Conservation (phyloP, 202 grass and related monocot genomes). For the Bolboschoenoplectus hybrid region DNA sequence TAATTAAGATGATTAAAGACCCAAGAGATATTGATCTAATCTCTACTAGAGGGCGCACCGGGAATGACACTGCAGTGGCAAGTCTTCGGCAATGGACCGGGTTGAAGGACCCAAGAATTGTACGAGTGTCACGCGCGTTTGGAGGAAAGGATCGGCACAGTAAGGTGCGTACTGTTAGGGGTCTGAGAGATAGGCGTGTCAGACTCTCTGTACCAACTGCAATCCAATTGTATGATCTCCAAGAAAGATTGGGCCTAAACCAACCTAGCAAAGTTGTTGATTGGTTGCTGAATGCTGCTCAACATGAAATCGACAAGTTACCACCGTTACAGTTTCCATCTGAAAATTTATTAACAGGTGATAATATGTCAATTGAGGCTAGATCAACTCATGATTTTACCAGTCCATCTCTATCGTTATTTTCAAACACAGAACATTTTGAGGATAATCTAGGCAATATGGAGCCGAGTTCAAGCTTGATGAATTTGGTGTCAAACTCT, state of each 20-base stretch:
- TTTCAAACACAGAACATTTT: constrained; percentile 28
- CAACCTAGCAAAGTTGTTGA: constrained; percentile 97
- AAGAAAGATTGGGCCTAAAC: constrained; percentile 84
- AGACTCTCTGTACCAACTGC: constrained; percentile 85
- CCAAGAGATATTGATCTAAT: constrained; percentile 29
- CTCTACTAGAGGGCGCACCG: not conserved
- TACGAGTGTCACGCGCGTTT: constrained; percentile 84
- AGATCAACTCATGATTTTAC: constrained; percentile 19
- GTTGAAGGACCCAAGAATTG: constrained; percentile 79
- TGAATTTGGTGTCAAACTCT: constrained; percentile 30
- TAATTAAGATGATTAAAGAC: constrained; percentile 39
- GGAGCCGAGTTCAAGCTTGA: not conserved
- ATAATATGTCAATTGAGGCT: constrained; percentile 12
- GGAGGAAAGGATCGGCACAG: constrained; percentile 94
- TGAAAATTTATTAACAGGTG: constrained; percentile 39
- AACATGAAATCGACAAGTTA: constrained; percentile 91
- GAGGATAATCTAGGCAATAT: constrained; percentile 7
- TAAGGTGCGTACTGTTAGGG: constrained; percentile 87
- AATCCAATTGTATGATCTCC: constrained; percentile 95
- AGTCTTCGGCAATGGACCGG: constrained; percentile 63
- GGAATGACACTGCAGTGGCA: constrained; percentile 23
- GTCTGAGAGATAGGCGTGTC: constrained; percentile 77
- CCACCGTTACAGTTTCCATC: constrained; percentile 71
- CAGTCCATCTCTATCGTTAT: constrained; percentile 10
- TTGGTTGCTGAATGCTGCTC: constrained; percentile 78